Conservation (phyloP, 495 filamentous ascomycete species). For the Clavariopsis aquatica region DNA sequence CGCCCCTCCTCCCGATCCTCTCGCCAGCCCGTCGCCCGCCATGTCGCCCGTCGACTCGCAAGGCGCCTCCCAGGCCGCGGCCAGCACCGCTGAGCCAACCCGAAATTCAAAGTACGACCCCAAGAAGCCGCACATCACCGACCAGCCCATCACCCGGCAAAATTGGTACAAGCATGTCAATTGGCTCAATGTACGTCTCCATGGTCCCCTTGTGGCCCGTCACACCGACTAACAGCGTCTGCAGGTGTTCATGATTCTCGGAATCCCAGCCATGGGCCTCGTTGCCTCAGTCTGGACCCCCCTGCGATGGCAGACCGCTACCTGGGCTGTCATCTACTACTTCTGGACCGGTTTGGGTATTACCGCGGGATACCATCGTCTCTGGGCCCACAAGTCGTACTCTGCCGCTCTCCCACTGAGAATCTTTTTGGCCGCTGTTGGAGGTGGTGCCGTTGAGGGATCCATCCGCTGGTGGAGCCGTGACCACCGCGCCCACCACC, state of each 20-base stretch:
- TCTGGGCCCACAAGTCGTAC: constrained; percentile 75
- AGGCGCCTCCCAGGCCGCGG: constrained; percentile 40
- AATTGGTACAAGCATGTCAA: constrained; percentile 99
- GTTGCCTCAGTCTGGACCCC: constrained; percentile 81
- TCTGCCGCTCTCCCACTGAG: constrained; percentile 84
- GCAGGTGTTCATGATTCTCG: constrained; percentile 82
- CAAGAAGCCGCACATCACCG: constrained; percentile 53
- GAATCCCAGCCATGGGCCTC: constrained; percentile 75
- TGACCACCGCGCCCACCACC: constrained; percentile 95
- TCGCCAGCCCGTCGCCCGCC: constrained; percentile 39
- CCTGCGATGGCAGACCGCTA: constrained; percentile 69
- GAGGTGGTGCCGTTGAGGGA: constrained; percentile 93
- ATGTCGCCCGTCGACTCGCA: constrained; percentile 44
- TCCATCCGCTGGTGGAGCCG: constrained; percentile 97
- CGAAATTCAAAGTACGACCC: constrained; percentile 47
- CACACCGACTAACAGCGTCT: constrained; percentile 42
- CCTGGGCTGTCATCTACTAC: constrained; percentile 86
- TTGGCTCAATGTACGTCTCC: constrained; percentile 57
- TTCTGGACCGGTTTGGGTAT: constrained; percentile 63
- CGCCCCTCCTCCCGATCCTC: constrained; percentile 10
- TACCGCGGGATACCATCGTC: constrained; percentile 41
- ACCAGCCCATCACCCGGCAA: constrained; percentile 66
- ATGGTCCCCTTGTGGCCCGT: neutral
- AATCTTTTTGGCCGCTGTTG: constrained; percentile 88
- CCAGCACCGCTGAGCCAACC: constrained; percentile 45